Conservation (phyloP, 75 land plant species). For the Selaginella tamariscina region DNA sequence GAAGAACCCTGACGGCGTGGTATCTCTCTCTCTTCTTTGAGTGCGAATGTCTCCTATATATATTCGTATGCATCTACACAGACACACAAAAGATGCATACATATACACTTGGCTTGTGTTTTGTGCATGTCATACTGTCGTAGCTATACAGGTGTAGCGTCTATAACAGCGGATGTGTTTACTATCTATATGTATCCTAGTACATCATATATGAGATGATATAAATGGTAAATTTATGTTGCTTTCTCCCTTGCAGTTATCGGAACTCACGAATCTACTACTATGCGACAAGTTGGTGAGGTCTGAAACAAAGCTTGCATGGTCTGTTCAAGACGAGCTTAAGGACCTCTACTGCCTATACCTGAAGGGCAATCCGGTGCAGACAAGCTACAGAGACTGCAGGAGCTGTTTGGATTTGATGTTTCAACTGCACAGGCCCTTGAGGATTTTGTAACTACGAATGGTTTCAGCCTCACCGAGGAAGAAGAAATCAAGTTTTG, state of each 20-base stretch:
- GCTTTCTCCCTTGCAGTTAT: slow-evolving; percentile 45
- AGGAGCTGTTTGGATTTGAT: slow-evolving; percentile 60
- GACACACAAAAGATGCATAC: too few species aligned
- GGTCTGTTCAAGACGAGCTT: slow-evolving; percentile 76
- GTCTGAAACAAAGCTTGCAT: slow-evolving; percentile 41
- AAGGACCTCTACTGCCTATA: slow-evolving; percentile 58
- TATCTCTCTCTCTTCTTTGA: slow-evolving; percentile 18
- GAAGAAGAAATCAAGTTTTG: slow-evolving; percentile 34
- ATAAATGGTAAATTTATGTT: neutral
- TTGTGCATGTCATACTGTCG: too few species aligned
- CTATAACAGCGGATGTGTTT: too few species aligned
- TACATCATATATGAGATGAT: too few species aligned
- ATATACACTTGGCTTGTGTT: too few species aligned
- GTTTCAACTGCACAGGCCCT: slow-evolving; percentile 43
- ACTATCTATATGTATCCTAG: too few species aligned
- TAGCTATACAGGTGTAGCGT: too few species aligned
- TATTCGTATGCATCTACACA: too few species aligned
- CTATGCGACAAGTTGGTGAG: slow-evolving; percentile 86
- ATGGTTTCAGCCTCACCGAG: slow-evolving; percentile 23
- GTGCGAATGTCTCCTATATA: too few species aligned
- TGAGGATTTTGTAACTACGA: slow-evolving; percentile 26
- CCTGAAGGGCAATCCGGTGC: slow-evolving; percentile 43
- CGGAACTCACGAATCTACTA: slow-evolving; percentile 65
- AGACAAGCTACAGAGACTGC: slow-evolving; percentile 54
- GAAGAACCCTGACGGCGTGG: slow-evolving; percentile 62